A percentile compares a stretch with the other conserved stretches of the same genome.
phyloP scores from a whole-genome alignment of 352 stramenopile species.

The Pythium angustatum region DNA sequence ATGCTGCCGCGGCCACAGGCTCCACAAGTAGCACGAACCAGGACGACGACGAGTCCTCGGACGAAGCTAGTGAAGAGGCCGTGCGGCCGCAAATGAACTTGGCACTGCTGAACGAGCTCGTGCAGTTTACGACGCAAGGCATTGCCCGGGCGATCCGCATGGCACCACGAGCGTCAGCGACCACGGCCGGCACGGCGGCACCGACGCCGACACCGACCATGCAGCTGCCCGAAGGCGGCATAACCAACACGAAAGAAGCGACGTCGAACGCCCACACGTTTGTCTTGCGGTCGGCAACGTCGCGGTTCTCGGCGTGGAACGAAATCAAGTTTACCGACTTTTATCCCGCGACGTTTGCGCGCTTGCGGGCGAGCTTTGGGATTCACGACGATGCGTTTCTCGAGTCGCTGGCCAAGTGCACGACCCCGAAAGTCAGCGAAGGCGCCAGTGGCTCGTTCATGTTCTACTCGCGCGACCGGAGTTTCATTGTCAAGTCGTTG shows the following conservation, averaged over 20 bases:
- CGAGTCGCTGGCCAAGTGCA: constrained; percentile 56
- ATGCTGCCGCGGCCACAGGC: not conserved
- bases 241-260: not conserved
- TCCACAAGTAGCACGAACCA: constrained; percentile 11
- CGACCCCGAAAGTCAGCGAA: constrained; percentile 77
- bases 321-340: constrained; percentile 73
- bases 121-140: constrained; percentile 77
- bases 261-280: constrained; percentile 34
- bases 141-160: constrained; percentile 61
- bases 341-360: constrained; percentile 47
- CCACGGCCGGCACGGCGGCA: not conserved
- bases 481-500: constrained; percentile 83
- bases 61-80: constrained; percentile 57
- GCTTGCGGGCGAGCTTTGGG: constrained; percentile 51
- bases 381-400: constrained; percentile 61
- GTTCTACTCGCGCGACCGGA: constrained; percentile 78
- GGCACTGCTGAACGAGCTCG: constrained; percentile 71
- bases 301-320: constrained; percentile 37
- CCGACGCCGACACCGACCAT: constrained; percentile 12
- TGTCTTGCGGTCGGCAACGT: constrained; percentile 38
- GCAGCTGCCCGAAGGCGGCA: not conserved
- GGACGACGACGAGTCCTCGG: constrained; percentile 18
- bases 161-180: constrained; percentile 7
- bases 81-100: constrained; percentile 78
- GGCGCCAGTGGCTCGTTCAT: constrained; percentile 82